Base-by-base conservation (phyloP, 2,329 filamentous ascomycete species). In the Fusarium camptoceras region DNA sequence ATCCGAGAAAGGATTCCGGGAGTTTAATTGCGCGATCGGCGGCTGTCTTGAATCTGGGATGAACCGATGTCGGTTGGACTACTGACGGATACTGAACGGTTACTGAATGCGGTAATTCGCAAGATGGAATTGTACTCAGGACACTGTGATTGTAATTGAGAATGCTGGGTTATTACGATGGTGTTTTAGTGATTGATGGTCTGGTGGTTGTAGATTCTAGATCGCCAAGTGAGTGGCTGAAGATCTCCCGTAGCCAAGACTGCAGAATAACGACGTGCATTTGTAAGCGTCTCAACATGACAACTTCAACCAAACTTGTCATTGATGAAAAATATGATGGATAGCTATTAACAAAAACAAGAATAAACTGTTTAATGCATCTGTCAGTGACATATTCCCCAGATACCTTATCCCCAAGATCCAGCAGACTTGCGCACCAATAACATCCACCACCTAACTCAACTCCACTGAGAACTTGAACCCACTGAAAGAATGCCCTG, bases 191-290 rank as follows among this genome's bases (percentile, higher is more conserved):
- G 34, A 4, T 37, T n/a, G 8, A 18, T 11, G 10, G 3, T n/a
- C n/a, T 37, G 10, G 34, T 37, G 34, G 6, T 37, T 37, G 27
- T 37, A 4, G 34, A 37, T 37, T 44, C 41, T 48, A 20, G 24
- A 69, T 67, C 56, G 66, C 66, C 66, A 67, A 69, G 66, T 61
- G 15, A 20, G 30, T 47, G 42, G 18, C 24, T 43, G 64, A 46
- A 65, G 66, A 69, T 66, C 66, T 66, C 60, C 66, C 66, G 66
- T 22, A 18, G 66, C 66, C 66, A 69, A 69, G 66, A 69, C 44
- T 54, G 30, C 37, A 20, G 14, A 14, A 41, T 8, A 46, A 61
- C 61, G 30, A 66, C 48, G 18, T 60, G 42, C 47, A 55, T 54
- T 62, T 42, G 25, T 27, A 22, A 41, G 22, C 28, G 22, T 2